Evolutionary conservation across 805 yeast species (phyloP).

Genomic region (Ogataea philodendri): DNA sequence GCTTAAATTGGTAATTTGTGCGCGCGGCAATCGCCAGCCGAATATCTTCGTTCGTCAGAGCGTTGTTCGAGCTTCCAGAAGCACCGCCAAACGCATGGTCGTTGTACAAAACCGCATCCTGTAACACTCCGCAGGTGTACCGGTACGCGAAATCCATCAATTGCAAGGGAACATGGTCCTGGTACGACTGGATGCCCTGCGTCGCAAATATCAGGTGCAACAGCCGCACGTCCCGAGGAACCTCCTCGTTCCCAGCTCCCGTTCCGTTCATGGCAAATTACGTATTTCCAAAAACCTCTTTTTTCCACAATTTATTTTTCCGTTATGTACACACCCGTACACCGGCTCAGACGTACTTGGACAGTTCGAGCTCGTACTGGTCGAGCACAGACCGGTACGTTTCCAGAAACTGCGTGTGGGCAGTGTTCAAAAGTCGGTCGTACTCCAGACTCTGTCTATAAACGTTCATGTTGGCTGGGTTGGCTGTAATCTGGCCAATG

Average conservation of each 20-base stretch:
- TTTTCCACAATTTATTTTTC: neutral
- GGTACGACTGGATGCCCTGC: slow-evolving; percentile 86
- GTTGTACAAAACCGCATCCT: slow-evolving; percentile 84
- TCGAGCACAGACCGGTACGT: slow-evolving; percentile 10
- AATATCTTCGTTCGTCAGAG: slow-evolving; percentile 82
- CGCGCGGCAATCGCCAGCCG: slow-evolving; percentile 91
- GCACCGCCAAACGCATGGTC: slow-evolving; percentile 68
- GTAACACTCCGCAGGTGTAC: slow-evolving; percentile 81
- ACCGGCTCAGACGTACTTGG: slow-evolving; percentile 4
- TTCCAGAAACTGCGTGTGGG: slow-evolving; percentile 14
- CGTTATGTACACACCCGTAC: slow-evolving; percentile 6
- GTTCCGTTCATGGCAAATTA: slow-evolving; percentile 1
- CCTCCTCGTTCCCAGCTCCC: slow-evolving; percentile 27
- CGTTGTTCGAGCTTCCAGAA: slow-evolving; percentile 38
- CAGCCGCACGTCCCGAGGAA: slow-evolving; percentile 89
- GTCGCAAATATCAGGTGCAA: slow-evolving; percentile 89
- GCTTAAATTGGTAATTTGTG: slow-evolving; percentile 94
- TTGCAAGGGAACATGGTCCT: slow-evolving; percentile 94
- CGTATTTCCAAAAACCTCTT: neutral
- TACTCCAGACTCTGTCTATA: slow-evolving; percentile 21
- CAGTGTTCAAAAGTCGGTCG: slow-evolving; percentile 15
- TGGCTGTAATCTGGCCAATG: slow-evolving; percentile 16
- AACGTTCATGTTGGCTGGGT: slow-evolving; percentile 9
- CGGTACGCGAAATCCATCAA: slow-evolving; percentile 94
- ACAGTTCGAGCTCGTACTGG: slow-evolving; percentile 5